Evolutionary conservation across 2,329 filamentous ascomycete species (phyloP), one percentile per base, ranked within the genome.

Genomic region (Fusarium caatingaense): DNA sequence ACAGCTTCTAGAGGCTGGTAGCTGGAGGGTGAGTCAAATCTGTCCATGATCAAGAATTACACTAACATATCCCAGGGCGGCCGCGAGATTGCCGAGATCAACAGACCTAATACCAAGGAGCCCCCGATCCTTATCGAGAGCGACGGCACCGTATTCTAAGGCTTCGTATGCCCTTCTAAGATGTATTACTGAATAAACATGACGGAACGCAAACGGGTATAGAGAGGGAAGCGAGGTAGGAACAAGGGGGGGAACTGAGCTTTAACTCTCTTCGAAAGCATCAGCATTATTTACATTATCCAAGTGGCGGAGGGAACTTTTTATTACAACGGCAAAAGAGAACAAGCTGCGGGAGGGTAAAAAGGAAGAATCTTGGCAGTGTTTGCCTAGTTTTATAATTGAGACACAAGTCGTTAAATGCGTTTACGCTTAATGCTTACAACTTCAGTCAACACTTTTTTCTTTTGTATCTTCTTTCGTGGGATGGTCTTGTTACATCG

Each of bases 81-180:
- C 64, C 91, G 96, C 77, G 96, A 98, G 82, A 92, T 98, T 78
- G 96, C 96, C 68, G 95, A 98, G 83, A 93, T 98, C 70, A 95
- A 93, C 73, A 88, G 96, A 73, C 96, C 96, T 23, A 98, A 98
- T 76, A 98, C 96, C 55, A 97, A 96, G 82, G 93, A 97, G 79
- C 93, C 95, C 32, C 96, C 96, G 7, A 98, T 99, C 77, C 90
- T 98, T 82, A 98, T 98, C 74, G 88, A 97, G 72, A 97, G 93
- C 71, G 96, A 99, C 79, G 96, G 96, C 67, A 98, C 96, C 25
- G 93, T 99, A 71, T 98, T 99, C 79, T 97, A 89, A 79, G 61
- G 55, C 49, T 66, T 63, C 27, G 28, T 40, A 47, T 57, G 41
- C 41, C 53, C 51, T 60, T 65, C 46, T 49, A 64, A 51, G 46